phyloP scores from a whole-genome alignment of 805 yeast species.

The Isabelozyma gotoi region DNA sequence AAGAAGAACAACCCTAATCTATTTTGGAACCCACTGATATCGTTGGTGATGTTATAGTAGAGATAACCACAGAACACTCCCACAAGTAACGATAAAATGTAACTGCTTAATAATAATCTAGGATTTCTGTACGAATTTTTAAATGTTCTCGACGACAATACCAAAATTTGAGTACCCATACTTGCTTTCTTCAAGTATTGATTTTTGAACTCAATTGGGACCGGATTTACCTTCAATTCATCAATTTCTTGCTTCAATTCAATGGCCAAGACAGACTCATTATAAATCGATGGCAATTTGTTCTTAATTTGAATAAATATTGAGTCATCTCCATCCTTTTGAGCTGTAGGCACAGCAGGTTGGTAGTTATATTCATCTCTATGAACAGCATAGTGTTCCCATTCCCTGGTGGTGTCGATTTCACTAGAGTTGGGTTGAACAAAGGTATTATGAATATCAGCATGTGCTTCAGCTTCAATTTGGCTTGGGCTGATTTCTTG shows the following conservation, averaged over 20 bases:
- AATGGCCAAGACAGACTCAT: constrained; percentile 40
- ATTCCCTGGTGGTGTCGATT: constrained; percentile 68
- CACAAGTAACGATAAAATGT: constrained; percentile 69
- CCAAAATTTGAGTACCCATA: constrained; percentile 62
- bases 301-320: constrained; percentile 19
- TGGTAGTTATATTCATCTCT: constrained; percentile 60
- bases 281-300: constrained; percentile 33
- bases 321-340: constrained; percentile 19
- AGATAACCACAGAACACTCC: constrained; percentile 84
- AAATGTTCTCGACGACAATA: constrained; percentile 83
- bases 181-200: constrained; percentile 52
- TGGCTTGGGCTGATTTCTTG: too few species aligned
- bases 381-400: constrained; percentile 85
- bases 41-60: constrained; percentile 80
- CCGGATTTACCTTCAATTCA: constrained; percentile 21
- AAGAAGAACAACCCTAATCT: constrained; percentile 92
- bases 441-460: constrained; percentile 31
- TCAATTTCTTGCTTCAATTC: constrained; percentile 41
- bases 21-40: constrained; percentile 95
- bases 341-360: constrained; percentile 10
- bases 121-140: constrained; percentile 93
- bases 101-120: constrained; percentile 79
- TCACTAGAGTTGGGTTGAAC: constrained; percentile 23
- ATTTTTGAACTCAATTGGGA: constrained; percentile 22
- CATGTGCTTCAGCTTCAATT: constrained; percentile 13